A percentile compares a stretch with the other conserved stretches of the same genome.
Conservation (phyloP, 805 yeast species). For the Sporopachydermia quercuum region DNA sequence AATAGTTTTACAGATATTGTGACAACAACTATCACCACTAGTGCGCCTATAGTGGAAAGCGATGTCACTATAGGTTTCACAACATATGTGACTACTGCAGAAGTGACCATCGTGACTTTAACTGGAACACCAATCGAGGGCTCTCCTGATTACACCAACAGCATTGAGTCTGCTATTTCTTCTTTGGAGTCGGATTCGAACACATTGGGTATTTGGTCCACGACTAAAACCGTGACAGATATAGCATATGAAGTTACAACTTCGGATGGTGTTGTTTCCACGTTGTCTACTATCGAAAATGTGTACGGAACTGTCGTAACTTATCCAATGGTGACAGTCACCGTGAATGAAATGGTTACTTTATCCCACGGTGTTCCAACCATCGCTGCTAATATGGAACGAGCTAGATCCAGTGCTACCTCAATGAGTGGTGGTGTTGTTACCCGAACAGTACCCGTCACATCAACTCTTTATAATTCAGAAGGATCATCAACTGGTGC, state of each 20-base stretch:
- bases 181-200: not conserved
- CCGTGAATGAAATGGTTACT: not conserved
- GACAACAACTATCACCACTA: not conserved
- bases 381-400: not conserved
- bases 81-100: not conserved
- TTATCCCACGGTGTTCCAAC: not conserved
- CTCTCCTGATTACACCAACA: too few relatives aligned
- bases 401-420: not conserved
- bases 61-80: not conserved
- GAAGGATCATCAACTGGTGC: not conserved
- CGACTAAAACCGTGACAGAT: not conserved
- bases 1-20: conserved; percentile 1
- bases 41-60: not conserved
- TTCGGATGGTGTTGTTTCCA: not conserved
- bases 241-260: not conserved
- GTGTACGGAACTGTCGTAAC: too few relatives aligned
- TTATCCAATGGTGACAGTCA: too few relatives aligned
- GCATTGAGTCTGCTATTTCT: not conserved
- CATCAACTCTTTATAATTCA: not conserved
- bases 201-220: not conserved
- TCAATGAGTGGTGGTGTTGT: too few relatives aligned
- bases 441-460: not conserved
- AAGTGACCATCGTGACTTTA: not conserved
- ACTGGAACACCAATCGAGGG: too few relatives aligned
- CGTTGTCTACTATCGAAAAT: too few relatives aligned